These are phyloP conservation scores for Byssothecium circinans DNA, from an alignment of 2,329 filamentous ascomycete genomes.

Conservation along the genomic window DNA sequence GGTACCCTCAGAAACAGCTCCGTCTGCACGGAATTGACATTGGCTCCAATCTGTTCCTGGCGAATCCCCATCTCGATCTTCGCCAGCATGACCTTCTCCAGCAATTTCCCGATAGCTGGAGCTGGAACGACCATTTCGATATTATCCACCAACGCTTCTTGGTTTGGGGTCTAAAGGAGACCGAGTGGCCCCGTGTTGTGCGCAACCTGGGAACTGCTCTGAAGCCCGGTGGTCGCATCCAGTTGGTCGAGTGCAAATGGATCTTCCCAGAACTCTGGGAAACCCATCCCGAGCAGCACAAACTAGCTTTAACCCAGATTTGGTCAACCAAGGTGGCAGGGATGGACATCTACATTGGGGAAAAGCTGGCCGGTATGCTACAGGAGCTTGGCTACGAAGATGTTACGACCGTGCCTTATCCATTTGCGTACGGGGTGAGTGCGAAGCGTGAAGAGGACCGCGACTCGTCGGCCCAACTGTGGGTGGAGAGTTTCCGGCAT, in stretches of 20 bases:
- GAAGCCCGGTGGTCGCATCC: slow-evolving; percentile 2
- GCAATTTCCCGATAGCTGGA: background rate
- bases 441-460: background rate
- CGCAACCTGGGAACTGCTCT: background rate
- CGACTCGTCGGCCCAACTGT: background rate
- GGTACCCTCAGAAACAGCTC: background rate
- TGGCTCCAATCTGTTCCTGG: background rate
- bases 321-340: background rate
- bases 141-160: background rate
- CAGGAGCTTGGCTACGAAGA: slow-evolving; percentile 2
- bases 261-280: background rate
- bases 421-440: background rate
- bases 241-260: slow-evolving; percentile 5
- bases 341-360: slow-evolving; percentile 2
- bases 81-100: background rate
- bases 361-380: slow-evolving; percentile 1
- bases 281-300: background rate
- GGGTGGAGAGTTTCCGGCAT: background rate
- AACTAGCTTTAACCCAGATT: background rate
- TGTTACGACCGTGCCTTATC: background rate
- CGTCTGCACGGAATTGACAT: background rate
- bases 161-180: slow-evolving; percentile 1
- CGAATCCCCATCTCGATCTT: background rate
- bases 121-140: slow-evolving; percentile 1
- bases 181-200: slow-evolving; percentile 1